Conservation (phyloP, 2,329 filamentous ascomycete species). For the Coniochaeta sp. region DNA sequence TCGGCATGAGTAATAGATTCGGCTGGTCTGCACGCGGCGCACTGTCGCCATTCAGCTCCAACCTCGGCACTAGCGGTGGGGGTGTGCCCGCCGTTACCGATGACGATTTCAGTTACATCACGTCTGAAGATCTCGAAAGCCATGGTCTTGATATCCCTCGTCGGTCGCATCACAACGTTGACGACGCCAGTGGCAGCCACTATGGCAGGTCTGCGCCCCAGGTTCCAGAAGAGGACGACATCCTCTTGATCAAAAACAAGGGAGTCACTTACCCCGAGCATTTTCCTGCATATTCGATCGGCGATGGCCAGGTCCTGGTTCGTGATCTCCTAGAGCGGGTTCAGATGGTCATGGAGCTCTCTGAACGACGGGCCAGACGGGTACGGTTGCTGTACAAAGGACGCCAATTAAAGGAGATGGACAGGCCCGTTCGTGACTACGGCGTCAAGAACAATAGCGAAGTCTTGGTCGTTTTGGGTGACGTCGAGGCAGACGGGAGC, state of each 20-base stretch:
- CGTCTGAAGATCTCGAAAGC: slow-evolving; percentile 61
- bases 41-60: slow-evolving; percentile 45
- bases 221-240: slow-evolving; percentile 52
- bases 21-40: slow-evolving; percentile 36
- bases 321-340: slow-evolving; percentile 61
- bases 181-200: slow-evolving; percentile 6
- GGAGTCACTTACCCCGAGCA: slow-evolving; percentile 59
- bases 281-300: slow-evolving; percentile 70
- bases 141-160: slow-evolving; percentile 22
- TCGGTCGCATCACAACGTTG: slow-evolving; percentile 17
- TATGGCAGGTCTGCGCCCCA: slow-evolving; percentile 17
- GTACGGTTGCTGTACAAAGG: slow-evolving; percentile 71
- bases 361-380: slow-evolving; percentile 39
- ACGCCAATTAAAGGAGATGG: slow-evolving; percentile 58
- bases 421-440: slow-evolving; percentile 48
- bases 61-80: slow-evolving; percentile 32
- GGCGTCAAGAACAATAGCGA: slow-evolving; percentile 57
- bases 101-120: slow-evolving; percentile 76
- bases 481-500: slow-evolving; percentile 21
- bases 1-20: slow-evolving; percentile 41
- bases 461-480: slow-evolving; percentile 48
- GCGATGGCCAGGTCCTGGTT: slow-evolving; percentile 63
- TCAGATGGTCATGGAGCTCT: slow-evolving; percentile 57
- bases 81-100: slow-evolving; percentile 60
- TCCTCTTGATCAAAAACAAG: slow-evolving; percentile 63